Evolutionary conservation across 345 rosid species (phyloP), one percentile per base, ranked within the genome.

Genomic region (Aethionema arabicum): DNA sequence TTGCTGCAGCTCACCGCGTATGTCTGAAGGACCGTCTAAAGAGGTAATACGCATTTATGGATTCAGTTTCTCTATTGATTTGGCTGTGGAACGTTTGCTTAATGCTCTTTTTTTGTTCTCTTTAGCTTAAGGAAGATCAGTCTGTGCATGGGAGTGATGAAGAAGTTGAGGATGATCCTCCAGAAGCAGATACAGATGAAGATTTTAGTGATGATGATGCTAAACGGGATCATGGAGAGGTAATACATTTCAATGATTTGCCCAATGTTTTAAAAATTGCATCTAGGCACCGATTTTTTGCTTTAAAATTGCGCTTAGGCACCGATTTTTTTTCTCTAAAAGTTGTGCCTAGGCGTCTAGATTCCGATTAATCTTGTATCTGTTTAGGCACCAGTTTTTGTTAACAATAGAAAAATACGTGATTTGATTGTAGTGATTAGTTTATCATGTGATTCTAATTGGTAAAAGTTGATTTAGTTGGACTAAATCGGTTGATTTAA

Each of bases 81-180:
- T 1, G 0, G 45, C 11, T 47, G 37, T 8, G 37, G 32, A 54
- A 55, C 6, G 8, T 55, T 47, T 47, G 16, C 48, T 11, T 70
- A 36, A 30, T 56, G 45, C 11, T 67, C 35, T 64, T 4, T 36
- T 46, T 2, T 63, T 15, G n/a, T n/a, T 39, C 9, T 4, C 51
- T 61, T 65, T 74, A 93, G 97, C 88, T 80, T 29, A 95, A 83
- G 83, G 99, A 90, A 73, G 96, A 85, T 42, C 85, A 82, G 2
- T 95, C 97, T 0, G 99, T 95, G 47, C 75, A 88, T 69, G 97
- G 96, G 40, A 95, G 99, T 52, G 99, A 95, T 62, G 99, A 95
- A 72, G 99, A 95, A 76, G 85, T 68, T 30, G 90, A 70, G 43
- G 96, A 72, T 45, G 99, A 95, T 62, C 86, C 82, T 58, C 87